phyloP scores from a whole-genome alignment of 345 rosid species.

The Salix purpurea region DNA sequence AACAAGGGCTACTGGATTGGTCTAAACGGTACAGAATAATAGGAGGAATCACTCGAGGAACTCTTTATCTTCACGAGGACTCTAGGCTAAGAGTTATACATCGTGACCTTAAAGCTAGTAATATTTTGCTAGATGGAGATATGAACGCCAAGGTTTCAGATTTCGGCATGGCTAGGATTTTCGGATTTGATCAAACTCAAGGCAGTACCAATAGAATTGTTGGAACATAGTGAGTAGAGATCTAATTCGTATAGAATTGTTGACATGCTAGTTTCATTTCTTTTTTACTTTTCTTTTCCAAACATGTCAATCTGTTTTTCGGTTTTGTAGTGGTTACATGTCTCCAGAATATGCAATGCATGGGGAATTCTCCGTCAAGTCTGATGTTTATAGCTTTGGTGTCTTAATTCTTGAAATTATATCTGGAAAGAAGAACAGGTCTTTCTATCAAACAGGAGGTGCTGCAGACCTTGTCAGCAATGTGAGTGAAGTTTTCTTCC shows the following conservation, averaged over 20 bases:
- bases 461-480: conserved; percentile 11
- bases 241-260: background rate
- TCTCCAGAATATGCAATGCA: conserved; percentile 19
- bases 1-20: conserved; percentile 8
- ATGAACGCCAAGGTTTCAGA: conserved; percentile 30
- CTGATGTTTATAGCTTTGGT: conserved; percentile 17
- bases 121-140: conserved; percentile 15
- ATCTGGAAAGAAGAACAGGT: conserved; percentile 16
- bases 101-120: conserved; percentile 26
- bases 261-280: background rate
- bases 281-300: background rate
- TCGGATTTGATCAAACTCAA: conserved; percentile 20
- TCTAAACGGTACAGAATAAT: conserved; percentile 17
- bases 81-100: conserved; percentile 16
- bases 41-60: conserved; percentile 21
- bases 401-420: conserved; percentile 21
- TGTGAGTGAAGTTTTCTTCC: background rate
- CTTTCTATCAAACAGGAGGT: conserved; percentile 6
- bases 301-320: background rate
- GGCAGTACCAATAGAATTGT: conserved; percentile 16
- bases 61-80: conserved; percentile 24
- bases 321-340: conserved; percentile 2
- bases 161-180: conserved; percentile 26
- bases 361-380: conserved; percentile 14
- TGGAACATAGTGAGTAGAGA: conserved; percentile 22